phyloP scores from a whole-genome alignment of 306 rosid species.

The Macrotyloma uniflorum region DNA sequence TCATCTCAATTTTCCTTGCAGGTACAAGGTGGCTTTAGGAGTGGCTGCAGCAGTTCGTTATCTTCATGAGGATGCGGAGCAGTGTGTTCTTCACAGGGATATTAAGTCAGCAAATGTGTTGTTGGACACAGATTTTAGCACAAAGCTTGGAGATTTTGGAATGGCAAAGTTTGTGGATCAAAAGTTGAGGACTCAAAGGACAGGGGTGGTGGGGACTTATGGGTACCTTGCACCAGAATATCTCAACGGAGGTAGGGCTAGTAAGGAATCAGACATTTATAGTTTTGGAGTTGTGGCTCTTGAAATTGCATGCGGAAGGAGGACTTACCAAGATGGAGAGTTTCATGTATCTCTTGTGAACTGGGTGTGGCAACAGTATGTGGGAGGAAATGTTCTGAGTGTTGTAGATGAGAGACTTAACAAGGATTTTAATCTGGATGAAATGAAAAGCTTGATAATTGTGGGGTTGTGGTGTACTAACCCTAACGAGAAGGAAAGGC shows the following conservation, averaged over 20 bases:
- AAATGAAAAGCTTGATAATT: conserved; percentile 35
- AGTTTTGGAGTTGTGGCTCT: conserved; percentile 8
- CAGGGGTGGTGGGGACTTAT: conserved; percentile 44
- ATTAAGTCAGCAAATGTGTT: conserved; percentile 57
- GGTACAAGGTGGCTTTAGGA: conserved; percentile 45
- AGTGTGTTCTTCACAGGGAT: conserved; percentile 55
- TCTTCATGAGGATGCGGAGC: conserved; percentile 59
- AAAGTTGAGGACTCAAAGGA: conserved; percentile 32
- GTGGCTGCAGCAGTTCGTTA: conserved; percentile 50
- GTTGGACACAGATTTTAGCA: conserved; percentile 48
- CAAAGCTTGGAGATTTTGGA: conserved; percentile 61
- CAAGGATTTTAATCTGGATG: not conserved
- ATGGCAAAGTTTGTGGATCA: conserved; percentile 52
- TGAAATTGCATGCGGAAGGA: conserved; percentile 62
- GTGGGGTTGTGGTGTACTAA: conserved; percentile 26
- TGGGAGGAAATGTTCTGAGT: conserved; percentile 32
- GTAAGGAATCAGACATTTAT: not conserved
- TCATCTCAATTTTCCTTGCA: not conserved
- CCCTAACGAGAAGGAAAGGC: no score
- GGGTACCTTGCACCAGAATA: conserved; percentile 59
- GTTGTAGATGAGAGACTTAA: conserved; percentile 42
- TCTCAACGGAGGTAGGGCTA: conserved; percentile 25
- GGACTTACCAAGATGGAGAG: not conserved
- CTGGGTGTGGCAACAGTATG: conserved; percentile 39
- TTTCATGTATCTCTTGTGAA: not conserved